Percentiles rank a stretch among this genome's conserved stretches.
These are phyloP conservation scores for Xylona heveae DNA, from an alignment of 495 filamentous ascomycete species.

Conservation along the genomic window DNA sequence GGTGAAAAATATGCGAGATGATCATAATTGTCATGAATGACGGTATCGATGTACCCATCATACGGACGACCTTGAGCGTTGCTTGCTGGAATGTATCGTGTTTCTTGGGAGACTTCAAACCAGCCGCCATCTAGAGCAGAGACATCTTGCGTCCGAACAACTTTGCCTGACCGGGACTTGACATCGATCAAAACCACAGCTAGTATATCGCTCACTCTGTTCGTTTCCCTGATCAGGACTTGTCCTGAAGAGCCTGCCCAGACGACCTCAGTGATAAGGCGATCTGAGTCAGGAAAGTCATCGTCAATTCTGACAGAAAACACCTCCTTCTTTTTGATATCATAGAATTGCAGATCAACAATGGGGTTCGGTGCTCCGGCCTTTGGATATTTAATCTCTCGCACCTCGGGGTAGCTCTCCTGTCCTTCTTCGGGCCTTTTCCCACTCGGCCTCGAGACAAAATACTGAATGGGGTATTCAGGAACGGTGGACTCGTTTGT, in stretches of 20 bases:
- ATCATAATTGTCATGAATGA: slow-evolving; percentile 72
- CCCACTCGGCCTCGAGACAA: slow-evolving; percentile 70
- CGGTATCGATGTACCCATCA: slow-evolving; percentile 83
- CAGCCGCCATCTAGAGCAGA: slow-evolving; percentile 76
- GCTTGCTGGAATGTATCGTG: slow-evolving; percentile 71
- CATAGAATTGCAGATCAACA: slow-evolving; percentile 75
- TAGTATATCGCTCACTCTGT: slow-evolving; percentile 78
- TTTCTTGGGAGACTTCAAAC: slow-evolving; percentile 86
- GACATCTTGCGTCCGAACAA: slow-evolving; percentile 59
- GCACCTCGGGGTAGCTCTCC: slow-evolving; percentile 77
- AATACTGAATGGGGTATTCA: slow-evolving; percentile 88
- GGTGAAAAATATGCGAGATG: slow-evolving; percentile 93
- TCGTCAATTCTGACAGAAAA: slow-evolving; percentile 60
- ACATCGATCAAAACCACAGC: slow-evolving; percentile 77
- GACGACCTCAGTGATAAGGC: slow-evolving; percentile 79
- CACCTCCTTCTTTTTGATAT: slow-evolving; percentile 53
- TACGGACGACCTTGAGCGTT: slow-evolving; percentile 49
- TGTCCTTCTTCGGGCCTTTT: slow-evolving; percentile 44
- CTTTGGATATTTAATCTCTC: slow-evolving; percentile 93
- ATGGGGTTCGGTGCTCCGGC: slow-evolving; percentile 83
- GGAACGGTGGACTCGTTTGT: slow-evolving; percentile 87
- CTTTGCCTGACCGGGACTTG: slow-evolving; percentile 46
- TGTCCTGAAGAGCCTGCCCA: slow-evolving; percentile 61
- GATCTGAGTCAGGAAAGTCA: slow-evolving; percentile 59
- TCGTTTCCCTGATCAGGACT: slow-evolving; percentile 74